A percentile compares a stretch with the other conserved stretches of the same genome.
Evolutionary conservation across 129 eudicot species (phyloP).

Genomic region (Tagetes erecta): DNA sequence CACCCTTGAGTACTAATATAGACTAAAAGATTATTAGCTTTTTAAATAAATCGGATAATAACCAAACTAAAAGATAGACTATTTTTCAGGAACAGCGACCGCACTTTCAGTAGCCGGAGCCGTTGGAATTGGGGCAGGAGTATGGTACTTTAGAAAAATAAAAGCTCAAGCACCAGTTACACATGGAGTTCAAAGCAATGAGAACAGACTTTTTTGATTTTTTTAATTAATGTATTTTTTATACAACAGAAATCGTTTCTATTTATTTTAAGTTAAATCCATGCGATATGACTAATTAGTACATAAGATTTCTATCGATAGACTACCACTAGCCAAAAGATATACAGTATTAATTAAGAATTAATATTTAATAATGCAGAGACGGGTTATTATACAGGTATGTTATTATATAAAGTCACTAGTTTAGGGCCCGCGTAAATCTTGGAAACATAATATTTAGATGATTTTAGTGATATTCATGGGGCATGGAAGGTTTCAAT

Average conservation of each 20-base stretch:
- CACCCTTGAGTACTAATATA: no score
- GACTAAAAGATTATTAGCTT: no score
- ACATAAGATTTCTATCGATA: neutral
- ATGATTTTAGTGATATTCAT: no score
- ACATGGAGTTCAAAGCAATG: constrained; percentile 90
- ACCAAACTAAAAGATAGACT: neutral
- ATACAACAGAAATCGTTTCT: neutral
- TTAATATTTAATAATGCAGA: no score
- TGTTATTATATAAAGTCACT: no score
- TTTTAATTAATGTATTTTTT: neutral
- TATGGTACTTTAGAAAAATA: constrained; percentile 78
- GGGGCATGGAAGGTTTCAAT: no score
- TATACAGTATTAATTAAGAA: no score
- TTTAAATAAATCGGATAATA: no score
- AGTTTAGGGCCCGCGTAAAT: no score
- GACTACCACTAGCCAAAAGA: no score
- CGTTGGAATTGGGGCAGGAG: constrained; percentile 74
- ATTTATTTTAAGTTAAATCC: neutral
- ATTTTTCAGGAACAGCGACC: constrained; percentile 60
- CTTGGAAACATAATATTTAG: no score
- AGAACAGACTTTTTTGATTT: constrained; percentile 75
- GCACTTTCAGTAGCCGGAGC: constrained; percentile 86
- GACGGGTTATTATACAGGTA: no score
- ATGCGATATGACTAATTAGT: neutral
- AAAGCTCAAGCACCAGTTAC: constrained; percentile 86